Percentiles rank a stretch among this genome's conserved stretches.
Evolutionary conservation across 2,329 filamentous ascomycete species (phyloP).

Genomic region (Fusarium xylarioides): DNA sequence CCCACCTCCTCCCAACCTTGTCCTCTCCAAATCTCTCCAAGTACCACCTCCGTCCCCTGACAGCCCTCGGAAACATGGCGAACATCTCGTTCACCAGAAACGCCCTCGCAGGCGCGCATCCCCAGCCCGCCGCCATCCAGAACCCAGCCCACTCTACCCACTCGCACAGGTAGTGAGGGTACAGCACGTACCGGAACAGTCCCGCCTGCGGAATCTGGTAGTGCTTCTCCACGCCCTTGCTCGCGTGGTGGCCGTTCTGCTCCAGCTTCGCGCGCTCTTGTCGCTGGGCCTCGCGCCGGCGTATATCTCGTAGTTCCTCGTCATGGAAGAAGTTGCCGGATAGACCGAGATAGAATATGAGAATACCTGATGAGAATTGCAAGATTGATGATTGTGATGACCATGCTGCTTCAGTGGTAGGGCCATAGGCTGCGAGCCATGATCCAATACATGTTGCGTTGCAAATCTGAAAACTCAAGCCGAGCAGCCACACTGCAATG

Average conservation of each 20-base stretch:
- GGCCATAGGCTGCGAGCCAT: constrained; percentile 85
- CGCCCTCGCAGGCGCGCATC: constrained; percentile 77
- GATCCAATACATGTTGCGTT: constrained; percentile 82
- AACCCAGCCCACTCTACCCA: constrained; percentile 97
- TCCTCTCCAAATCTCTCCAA: constrained; percentile 86
- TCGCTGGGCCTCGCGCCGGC: constrained; percentile 71
- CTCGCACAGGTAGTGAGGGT: constrained; percentile 94
- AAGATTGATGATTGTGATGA: constrained; percentile 47
- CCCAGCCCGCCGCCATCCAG: constrained; percentile 75
- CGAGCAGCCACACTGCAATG: constrained; percentile 69
- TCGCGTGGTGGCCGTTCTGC: constrained; percentile 23
- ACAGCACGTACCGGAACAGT: constrained; percentile 83
- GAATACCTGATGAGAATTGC: constrained; percentile 71
- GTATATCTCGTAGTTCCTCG: constrained; percentile 86
- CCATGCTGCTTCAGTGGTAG: constrained; percentile 66
- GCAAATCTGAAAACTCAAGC: constrained; percentile 77
- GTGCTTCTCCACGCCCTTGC: constrained; percentile 68
- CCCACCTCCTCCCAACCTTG: constrained; percentile 77
- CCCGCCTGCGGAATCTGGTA: constrained; percentile 88
- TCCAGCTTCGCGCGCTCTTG: constrained; percentile 53
- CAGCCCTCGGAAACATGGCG: constrained; percentile 89
- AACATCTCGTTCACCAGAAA: constrained; percentile 88
- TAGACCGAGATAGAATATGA: constrained; percentile 80
- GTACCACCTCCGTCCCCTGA: constrained; percentile 88
- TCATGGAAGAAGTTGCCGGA: constrained; percentile 88